phyloP scores from a whole-genome alignment of 2,329 filamentous ascomycete genomes.

The Pseudogymnoascus sp. region DNA sequence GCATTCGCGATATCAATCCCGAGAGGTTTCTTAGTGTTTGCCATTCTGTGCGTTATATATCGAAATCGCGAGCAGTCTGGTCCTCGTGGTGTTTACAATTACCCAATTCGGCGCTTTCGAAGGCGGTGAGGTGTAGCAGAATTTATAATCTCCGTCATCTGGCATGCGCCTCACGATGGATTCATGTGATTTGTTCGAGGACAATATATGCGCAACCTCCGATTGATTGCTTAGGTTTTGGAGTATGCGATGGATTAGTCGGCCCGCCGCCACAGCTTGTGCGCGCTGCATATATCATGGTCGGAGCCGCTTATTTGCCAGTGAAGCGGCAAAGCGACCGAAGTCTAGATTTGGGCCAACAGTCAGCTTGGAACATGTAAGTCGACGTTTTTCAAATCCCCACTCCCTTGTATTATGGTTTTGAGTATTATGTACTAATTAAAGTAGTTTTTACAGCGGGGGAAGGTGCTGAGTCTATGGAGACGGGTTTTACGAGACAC shows the following conservation, averaged over 20 bases:
- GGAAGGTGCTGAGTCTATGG: constrained; percentile 50
- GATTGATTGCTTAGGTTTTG: background rate
- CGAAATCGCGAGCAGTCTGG: background rate
- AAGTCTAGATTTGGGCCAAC: constrained; percentile 35
- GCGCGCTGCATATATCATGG: background rate
- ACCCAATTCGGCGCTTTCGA: background rate
- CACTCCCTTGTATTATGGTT: background rate
- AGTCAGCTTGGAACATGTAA: constrained; percentile 53
- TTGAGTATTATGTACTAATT: background rate
- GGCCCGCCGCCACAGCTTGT: background rate
- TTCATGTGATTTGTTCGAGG: background rate
- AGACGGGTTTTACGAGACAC: constrained; percentile 51
- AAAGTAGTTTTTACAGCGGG: constrained; percentile 51
- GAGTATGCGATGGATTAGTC: background rate
- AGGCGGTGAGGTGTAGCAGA: background rate
- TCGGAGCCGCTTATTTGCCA: background rate
- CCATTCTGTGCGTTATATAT: background rate
- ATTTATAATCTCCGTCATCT: background rate
- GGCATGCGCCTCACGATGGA: background rate
- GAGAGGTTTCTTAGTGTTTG: background rate
- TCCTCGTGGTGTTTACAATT: background rate
- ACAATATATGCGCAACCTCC: background rate
- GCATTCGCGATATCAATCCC: constrained; percentile 42
- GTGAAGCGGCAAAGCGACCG: background rate
- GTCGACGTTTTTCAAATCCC: constrained; percentile 17